phyloP scores from a whole-genome alignment of 129 eudicot genomes.

The Oenanthe sinensis region DNA sequence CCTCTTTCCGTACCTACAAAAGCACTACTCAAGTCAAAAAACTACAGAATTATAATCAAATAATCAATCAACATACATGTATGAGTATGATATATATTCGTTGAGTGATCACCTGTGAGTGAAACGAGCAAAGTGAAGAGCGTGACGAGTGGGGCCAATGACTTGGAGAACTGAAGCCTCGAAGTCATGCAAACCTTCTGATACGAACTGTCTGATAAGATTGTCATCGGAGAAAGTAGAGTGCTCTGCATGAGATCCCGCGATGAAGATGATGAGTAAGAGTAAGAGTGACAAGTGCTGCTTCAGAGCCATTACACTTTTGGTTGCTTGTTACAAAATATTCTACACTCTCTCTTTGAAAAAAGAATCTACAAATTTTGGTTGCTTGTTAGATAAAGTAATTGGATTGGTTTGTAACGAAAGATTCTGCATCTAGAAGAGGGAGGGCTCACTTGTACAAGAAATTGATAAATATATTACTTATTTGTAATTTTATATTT shows the following conservation, averaged over 20 bases:
- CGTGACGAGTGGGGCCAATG: slow-evolving; percentile 63
- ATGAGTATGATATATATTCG: no score
- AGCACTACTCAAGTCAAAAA: background rate
- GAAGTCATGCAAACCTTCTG: slow-evolving; percentile 47
- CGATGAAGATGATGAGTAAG: slow-evolving; percentile 28
- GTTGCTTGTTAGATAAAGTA: no score
- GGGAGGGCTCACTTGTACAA: no score
- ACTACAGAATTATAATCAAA: background rate
- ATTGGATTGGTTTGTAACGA: no score
- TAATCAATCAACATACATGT: background rate
- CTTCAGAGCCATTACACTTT: slow-evolving; percentile 12
- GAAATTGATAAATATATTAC: no score
- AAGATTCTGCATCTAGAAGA: no score
- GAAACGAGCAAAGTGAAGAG: slow-evolving; percentile 83
- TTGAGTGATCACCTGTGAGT: slow-evolving; percentile 51
- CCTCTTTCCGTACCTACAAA: slow-evolving; percentile 63
- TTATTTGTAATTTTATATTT: no score
- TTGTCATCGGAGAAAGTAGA: slow-evolving; percentile 46
- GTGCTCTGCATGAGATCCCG: slow-evolving; percentile 19
- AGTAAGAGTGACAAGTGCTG: background rate
- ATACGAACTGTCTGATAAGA: slow-evolving; percentile 71
- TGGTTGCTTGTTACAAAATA: no score
- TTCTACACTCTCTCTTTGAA: background rate
- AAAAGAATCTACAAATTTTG: no score
- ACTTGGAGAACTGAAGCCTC: slow-evolving; percentile 39